Conservation (phyloP, 805 yeast genomes). For the Pichia pseudocactophila region DNA sequence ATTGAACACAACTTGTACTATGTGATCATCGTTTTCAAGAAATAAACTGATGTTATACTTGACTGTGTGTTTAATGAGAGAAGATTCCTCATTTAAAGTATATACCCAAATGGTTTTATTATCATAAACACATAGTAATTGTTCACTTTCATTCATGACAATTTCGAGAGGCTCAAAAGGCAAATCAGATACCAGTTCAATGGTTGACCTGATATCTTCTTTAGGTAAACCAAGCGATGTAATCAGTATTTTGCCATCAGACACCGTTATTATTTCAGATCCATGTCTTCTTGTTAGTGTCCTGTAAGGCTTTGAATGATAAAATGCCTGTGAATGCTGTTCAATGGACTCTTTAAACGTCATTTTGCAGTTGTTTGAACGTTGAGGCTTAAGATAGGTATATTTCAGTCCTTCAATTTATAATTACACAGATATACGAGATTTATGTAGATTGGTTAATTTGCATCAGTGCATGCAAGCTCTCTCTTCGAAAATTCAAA, state of each 20-base stretch:
- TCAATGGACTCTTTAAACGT: background rate
- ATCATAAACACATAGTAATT: constrained; percentile 22
- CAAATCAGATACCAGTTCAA: constrained; percentile 11
- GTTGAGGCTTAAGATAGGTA: no score
- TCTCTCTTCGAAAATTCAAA: background rate
- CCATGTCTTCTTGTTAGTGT: constrained; percentile 22
- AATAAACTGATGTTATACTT: constrained; percentile 8
- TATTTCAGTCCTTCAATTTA: no score
- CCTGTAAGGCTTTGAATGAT: constrained; percentile 13
- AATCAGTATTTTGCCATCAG: constrained; percentile 15
- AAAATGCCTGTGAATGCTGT: constrained; percentile 9
- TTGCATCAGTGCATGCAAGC: background rate
- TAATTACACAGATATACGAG: no score
- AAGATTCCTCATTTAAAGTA: constrained; percentile 16
- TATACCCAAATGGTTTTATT: constrained; percentile 12
- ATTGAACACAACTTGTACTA: constrained; percentile 37
- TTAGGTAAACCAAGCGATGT: constrained; percentile 12
- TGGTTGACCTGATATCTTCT: background rate
- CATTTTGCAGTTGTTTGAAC: no score
- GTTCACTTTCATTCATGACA: constrained; percentile 20
- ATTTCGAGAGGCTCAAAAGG: constrained; percentile 21
- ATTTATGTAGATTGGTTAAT: no score
- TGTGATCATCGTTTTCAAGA: constrained; percentile 16
- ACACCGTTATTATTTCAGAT: constrained; percentile 20
- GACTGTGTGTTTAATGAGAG: constrained; percentile 11